Percentiles rank a stretch among this genome's conserved stretches.
Evolutionary conservation across 2,329 filamentous ascomycete genomes (phyloP).

Genomic region (Penicillium sp.): DNA sequence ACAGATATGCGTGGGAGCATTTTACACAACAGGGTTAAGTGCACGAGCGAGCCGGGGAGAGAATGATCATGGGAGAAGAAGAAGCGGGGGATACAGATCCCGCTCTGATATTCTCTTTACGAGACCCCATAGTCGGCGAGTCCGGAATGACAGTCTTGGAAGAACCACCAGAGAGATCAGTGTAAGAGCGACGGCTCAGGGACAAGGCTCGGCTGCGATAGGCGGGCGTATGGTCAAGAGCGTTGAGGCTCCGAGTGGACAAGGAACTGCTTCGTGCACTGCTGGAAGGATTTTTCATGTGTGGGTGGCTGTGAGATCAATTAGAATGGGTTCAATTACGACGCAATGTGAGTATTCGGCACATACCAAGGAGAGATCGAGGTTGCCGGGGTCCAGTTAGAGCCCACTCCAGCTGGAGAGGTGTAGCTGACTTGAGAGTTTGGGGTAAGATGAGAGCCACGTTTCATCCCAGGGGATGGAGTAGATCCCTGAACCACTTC

Average conservation of each 20-base stretch:
- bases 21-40: constrained; percentile 16
- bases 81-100: constrained; percentile 41
- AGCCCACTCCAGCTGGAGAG: constrained; percentile 44
- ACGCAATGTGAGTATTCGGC: constrained; percentile 10
- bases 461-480: constrained; percentile 46
- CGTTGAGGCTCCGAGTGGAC: constrained; percentile 40
- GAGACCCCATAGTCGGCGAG: constrained; percentile 38
- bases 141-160: constrained; percentile 38
- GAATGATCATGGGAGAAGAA: constrained; percentile 40
- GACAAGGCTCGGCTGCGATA: constrained; percentile 32
- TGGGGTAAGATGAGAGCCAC: constrained; percentile 44
- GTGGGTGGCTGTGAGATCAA: constrained; percentile 35
- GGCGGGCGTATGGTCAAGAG: constrained; percentile 42
- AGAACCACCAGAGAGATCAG: constrained; percentile 37
- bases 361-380: constrained; percentile 51
- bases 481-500: constrained; percentile 47
- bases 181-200: constrained; percentile 29
- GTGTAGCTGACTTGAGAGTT: constrained; percentile 45
- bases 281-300: constrained; percentile 40
- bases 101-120: constrained; percentile 40
- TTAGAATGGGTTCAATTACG: constrained; percentile 27
- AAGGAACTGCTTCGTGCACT: constrained; percentile 39
- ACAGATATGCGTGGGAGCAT: background rate
- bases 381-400: constrained; percentile 49
- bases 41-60: constrained; percentile 38